Conservation (phyloP, 257 asterid genomes). For the Knoxia roxburghii region DNA sequence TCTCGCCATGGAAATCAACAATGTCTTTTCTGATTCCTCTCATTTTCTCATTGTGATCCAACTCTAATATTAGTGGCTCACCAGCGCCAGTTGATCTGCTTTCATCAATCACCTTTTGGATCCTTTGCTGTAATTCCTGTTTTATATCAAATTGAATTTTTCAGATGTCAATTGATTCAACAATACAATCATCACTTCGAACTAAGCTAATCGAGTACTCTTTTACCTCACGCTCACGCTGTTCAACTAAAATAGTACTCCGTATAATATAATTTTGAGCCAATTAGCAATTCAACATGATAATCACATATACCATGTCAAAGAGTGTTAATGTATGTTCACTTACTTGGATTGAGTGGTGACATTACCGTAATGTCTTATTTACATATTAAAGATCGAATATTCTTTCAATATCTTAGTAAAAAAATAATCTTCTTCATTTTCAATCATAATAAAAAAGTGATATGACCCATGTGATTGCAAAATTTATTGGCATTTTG, state of each 20-base stretch:
- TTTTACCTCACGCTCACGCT: too few species aligned
- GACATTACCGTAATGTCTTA: too few species aligned
- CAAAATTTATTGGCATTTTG: neutral
- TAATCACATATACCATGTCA: too few species aligned
- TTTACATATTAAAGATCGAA: too few species aligned
- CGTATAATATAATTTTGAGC: too few species aligned
- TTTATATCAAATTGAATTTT: neutral
- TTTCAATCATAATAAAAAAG: neutral
- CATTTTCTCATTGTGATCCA: slow-evolving; percentile 50
- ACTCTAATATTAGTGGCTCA: slow-evolving; percentile 30
- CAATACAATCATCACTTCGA: neutral
- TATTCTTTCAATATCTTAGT: too few species aligned
- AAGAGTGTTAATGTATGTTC: too few species aligned
- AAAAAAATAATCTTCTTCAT: too few species aligned
- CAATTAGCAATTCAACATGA: too few species aligned
- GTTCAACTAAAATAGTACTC: too few species aligned
- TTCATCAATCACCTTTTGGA: slow-evolving; percentile 48
- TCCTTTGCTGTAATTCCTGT: slow-evolving; percentile 79
- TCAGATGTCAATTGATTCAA: neutral
- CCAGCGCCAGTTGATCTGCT: slow-evolving; percentile 43
- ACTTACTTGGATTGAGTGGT: too few species aligned
- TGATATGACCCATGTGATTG: neutral
- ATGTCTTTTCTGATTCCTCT: slow-evolving; percentile 65
- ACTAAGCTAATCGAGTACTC: too few species aligned
- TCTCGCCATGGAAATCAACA: slow-evolving; percentile 93